A percentile compares a stretch with the other conserved stretches of the same genome.
Conservation (phyloP, 257 asterid genomes). For the Orobanche coerulescens region DNA sequence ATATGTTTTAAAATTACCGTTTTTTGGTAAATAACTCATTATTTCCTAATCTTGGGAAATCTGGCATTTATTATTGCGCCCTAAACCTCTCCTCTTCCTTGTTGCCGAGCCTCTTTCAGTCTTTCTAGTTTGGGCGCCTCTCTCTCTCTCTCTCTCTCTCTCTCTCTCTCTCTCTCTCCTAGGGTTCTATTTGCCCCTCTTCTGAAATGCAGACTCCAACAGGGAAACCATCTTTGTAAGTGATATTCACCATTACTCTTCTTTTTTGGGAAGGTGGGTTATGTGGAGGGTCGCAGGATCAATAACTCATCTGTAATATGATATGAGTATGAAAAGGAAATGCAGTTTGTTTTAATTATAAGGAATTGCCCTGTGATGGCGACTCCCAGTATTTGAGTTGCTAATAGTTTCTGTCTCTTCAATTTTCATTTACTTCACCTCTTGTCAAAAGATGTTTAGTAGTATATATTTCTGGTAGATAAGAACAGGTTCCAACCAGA, state of each 20-base stretch:
- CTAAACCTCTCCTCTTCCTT: background rate
- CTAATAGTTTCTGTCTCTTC: no score
- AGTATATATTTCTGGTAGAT: no score
- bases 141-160: background rate
- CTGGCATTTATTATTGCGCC: constrained; percentile 5
- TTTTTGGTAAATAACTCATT: no score
- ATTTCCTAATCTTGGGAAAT: background rate
- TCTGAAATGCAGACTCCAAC: background rate
- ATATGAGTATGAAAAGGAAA: no score
- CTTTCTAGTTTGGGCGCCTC: background rate
- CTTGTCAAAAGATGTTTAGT: no score
- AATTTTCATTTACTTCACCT: no score
- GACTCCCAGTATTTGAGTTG: no score
- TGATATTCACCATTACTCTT: background rate
- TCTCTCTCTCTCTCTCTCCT: background rate
- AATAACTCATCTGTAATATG: background rate
- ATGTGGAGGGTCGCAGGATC: background rate
- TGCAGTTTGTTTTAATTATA: no score
- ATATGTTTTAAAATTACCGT: no score
- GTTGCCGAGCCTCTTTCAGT: background rate
- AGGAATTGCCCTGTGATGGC: no score
- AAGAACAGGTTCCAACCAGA: no score
- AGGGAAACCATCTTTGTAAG: background rate
- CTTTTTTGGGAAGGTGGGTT: background rate
- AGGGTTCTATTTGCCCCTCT: background rate